Conservation (phyloP, 306 rosid species). For the Leucaena leucocephala region DNA sequence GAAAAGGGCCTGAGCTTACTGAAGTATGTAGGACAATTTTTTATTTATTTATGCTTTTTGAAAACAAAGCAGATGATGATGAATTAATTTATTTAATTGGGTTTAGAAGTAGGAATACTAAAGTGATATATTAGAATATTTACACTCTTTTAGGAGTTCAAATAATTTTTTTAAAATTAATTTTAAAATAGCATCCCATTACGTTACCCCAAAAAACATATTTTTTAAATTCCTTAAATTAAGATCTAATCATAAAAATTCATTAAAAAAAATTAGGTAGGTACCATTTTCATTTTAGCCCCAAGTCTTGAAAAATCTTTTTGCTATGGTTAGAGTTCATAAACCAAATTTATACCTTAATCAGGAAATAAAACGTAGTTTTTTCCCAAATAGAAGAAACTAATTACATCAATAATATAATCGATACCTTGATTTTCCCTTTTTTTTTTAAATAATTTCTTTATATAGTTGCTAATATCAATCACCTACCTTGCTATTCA, state of each 20-base stretch:
- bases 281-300: neutral
- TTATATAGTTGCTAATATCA: neutral
- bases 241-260: neutral
- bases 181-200: neutral
- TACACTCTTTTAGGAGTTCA: neutral
- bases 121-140: neutral
- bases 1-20: too few species aligned
- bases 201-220: neutral
- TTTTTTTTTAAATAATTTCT: neutral
- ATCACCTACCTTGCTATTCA: slow-evolving; percentile 16
- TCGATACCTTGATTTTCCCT: neutral
- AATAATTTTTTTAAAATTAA: neutral
- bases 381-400: neutral
- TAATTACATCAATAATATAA: neutral
- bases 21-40: too few species aligned
- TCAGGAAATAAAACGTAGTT: neutral
- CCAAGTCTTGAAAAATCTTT: neutral
- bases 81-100: neutral
- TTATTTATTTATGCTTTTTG: neutral
- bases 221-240: neutral
- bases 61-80: neutral
- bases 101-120: neutral
- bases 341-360: neutral
- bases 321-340: neutral
- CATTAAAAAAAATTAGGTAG: neutral